Base-by-base conservation (phyloP, 768 basidiomycete species). In the Lactifluus volemus region DNA sequence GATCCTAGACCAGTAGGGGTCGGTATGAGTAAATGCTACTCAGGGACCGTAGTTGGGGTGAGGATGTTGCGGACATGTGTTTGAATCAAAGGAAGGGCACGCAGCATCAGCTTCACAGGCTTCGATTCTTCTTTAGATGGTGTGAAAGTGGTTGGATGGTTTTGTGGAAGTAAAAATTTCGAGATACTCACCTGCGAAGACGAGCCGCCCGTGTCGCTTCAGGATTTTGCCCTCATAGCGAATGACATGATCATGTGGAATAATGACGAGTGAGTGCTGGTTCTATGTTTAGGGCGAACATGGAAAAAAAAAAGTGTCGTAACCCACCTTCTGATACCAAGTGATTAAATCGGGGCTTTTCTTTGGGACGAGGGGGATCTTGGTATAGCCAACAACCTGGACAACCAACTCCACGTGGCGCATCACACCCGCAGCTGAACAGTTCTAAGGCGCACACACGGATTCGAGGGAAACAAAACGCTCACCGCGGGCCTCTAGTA, bases 301-400 rank as follows among this genome's bases (percentile, higher is more conserved):
- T 17, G 4, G 7, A 19, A 29, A 55, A 21, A 25, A 34, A 58
- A 34, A 56, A 2, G 36, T 45, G 41, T 21, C 55, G 47, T 15
- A 4, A 61, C 77, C 57, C 63, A 88, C 89, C 71, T 84, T 77
- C 60, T 77, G 75, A 75, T 92, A 95, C 92, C 92, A 96, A 17
- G 63, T 57, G 12, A 49, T 61, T 1, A 65, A 19, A 45, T 61
- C 65, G 3, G 58, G 52, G 8, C 55, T 55, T 21, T 64, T 60
- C 50, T 55, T 65, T 9, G 65, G 65, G 14, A 58, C 64, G n/a
- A 66, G 64, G 10, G 65, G 65, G 41, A 66, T 56, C 15, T 54
- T 60, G 3, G 64, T 60, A 38, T 58, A 59, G 17, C 65, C 65
- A 12, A 66, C 65, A 51, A 66, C 59, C 49, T 66, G 65, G 7